Evolutionary conservation across 495 filamentous ascomycete species (phyloP).

Genomic region (Hypoxylon fuscum): DNA sequence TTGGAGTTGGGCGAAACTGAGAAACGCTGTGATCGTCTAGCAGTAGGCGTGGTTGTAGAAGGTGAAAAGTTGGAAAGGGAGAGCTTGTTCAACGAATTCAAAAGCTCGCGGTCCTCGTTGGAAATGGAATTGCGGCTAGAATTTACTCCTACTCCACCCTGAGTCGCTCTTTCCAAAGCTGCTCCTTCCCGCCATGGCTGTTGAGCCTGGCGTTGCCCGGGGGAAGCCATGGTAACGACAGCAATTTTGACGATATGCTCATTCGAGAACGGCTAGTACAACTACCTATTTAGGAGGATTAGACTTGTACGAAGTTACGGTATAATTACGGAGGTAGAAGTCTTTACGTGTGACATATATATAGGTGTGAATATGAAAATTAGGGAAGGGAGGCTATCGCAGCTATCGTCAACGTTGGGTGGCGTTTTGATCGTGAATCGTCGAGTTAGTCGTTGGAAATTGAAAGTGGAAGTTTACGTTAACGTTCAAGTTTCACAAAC

Average conservation of each 20-base stretch:
- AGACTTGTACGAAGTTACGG: background rate
- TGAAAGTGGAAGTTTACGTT: background rate
- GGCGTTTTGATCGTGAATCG: background rate
- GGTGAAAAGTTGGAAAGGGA: constrained; percentile 47
- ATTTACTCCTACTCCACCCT: too few species aligned
- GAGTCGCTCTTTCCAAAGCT: too few species aligned
- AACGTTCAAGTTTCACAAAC: background rate
- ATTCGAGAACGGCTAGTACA: constrained; percentile 17
- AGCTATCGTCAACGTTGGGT: background rate
- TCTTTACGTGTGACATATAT: background rate
- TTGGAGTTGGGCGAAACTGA: constrained; percentile 35
- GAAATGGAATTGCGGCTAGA: too few species aligned
- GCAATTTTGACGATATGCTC: constrained; percentile 10
- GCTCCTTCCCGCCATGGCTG: constrained; percentile 19
- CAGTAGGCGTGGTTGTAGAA: constrained; percentile 37
- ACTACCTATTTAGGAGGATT: background rate
- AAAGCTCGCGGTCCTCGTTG: constrained; percentile 45
- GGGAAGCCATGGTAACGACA: constrained; percentile 35
- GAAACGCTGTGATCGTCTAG: constrained; percentile 22
- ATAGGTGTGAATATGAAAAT: background rate
- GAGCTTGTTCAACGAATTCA: constrained; percentile 53
- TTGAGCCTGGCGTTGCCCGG: constrained; percentile 33
- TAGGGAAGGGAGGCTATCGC: background rate
- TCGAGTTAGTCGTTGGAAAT: background rate
- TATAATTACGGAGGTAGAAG: background rate